Conservation (phyloP, 176 grass and related monocot species). For the Raddia distichophylla region DNA sequence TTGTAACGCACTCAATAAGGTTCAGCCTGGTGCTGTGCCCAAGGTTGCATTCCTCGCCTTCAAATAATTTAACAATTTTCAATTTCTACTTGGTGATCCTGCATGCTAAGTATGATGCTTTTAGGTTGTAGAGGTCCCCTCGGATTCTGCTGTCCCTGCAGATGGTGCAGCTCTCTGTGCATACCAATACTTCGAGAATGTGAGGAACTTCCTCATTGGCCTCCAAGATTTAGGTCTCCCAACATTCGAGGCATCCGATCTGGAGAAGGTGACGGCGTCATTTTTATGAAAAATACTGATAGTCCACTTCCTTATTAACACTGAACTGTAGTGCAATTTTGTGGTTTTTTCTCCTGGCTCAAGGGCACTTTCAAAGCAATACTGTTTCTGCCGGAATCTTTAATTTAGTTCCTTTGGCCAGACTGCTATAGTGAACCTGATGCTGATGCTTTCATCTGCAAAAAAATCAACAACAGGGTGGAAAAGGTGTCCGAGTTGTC, state of each 20-base stretch:
- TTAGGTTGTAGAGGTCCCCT: slow-evolving; percentile 85
- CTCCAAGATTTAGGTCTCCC: slow-evolving; percentile 81
- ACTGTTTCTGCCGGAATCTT: not conserved
- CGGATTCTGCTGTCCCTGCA: slow-evolving; percentile 48
- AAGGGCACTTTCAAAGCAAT: slow-evolving; percentile 28
- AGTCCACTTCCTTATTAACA: not conserved
- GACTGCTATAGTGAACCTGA: not conserved
- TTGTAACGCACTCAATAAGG: slow-evolving; percentile 89
- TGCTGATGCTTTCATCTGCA: slow-evolving; percentile 13
- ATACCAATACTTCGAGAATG: slow-evolving; percentile 91
- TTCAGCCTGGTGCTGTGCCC: slow-evolving; percentile 69
- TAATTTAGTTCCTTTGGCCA: slow-evolving; percentile 29
- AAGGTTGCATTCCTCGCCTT: slow-evolving; percentile 62
- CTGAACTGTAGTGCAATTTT: slow-evolving; percentile 1
- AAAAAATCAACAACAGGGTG: slow-evolving; percentile 58
- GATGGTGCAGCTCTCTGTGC: slow-evolving; percentile 80
- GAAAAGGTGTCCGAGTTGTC: slow-evolving; percentile 75
- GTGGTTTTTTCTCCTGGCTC: slow-evolving; percentile 7
- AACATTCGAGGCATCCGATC: slow-evolving; percentile 89
- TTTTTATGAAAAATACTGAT: slow-evolving; percentile 37
- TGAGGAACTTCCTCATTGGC: slow-evolving; percentile 76
- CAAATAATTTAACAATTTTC: slow-evolving; percentile 26
- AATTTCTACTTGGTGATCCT: slow-evolving; percentile 32
- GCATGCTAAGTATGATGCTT: slow-evolving; percentile 32
- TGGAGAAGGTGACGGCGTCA: slow-evolving; percentile 63